Evolutionary conservation across 371 early-diverging fungal genomes (phyloP).

Genomic region (Circinella minor): DNA sequence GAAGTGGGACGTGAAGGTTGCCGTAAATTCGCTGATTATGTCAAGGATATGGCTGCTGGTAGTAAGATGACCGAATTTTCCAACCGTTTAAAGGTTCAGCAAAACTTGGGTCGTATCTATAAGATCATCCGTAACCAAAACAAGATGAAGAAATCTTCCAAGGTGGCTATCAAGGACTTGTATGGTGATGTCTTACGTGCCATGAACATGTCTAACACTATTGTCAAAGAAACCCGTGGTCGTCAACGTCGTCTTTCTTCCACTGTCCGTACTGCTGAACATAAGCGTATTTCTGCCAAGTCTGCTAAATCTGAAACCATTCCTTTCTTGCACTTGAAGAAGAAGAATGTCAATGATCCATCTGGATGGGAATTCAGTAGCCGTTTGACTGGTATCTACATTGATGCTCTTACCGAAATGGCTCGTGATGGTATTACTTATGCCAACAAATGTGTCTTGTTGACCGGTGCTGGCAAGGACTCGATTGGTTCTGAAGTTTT

Average conservation of each 20-base stretch:
- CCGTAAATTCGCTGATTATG: slow-evolving; percentile 73
- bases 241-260: slow-evolving; percentile 57
- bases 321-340: slow-evolving; percentile 81
- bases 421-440: slow-evolving; percentile 83
- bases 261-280: slow-evolving; percentile 47
- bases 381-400: slow-evolving; percentile 73
- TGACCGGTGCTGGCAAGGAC: slow-evolving; percentile 92
- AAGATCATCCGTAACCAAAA: slow-evolving; percentile 79
- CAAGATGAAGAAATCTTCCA: slow-evolving; percentile 76
- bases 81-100: slow-evolving; percentile 79
- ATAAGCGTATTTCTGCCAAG: slow-evolving; percentile 50
- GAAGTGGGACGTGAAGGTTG: slow-evolving; percentile 77
- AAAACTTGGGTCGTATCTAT: slow-evolving; percentile 78
- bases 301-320: slow-evolving; percentile 70
- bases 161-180: slow-evolving; percentile 70
- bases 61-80: slow-evolving; percentile 72
- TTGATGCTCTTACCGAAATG: slow-evolving; percentile 75
- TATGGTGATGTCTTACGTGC: slow-evolving; percentile 78
- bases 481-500: slow-evolving; percentile 92
- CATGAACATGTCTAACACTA: slow-evolving; percentile 74
- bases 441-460: slow-evolving; percentile 79
- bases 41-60: slow-evolving; percentile 74
- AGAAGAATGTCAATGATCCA: slow-evolving; percentile 63
- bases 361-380: slow-evolving; percentile 78
- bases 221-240: slow-evolving; percentile 61